Conservation (phyloP, 805 yeast species). For the Metschnikowia arizonensis region DNA sequence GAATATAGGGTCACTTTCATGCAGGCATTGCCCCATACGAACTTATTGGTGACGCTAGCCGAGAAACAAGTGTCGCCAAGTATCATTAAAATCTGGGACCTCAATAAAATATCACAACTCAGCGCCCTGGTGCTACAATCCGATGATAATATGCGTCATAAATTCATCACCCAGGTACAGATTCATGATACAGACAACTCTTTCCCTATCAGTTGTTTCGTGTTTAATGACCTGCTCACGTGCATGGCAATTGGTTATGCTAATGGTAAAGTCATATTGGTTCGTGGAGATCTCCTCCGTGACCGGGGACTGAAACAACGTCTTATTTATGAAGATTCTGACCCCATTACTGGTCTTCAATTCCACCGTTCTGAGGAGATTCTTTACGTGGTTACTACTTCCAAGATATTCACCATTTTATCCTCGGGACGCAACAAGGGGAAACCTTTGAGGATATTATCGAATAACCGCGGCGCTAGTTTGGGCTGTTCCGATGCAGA, state of each 20-base stretch:
- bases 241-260: slow-evolving; percentile 75
- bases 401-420: slow-evolving; percentile 62
- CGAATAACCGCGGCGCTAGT: slow-evolving; percentile 46
- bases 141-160: slow-evolving; percentile 22
- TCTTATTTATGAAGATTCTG: slow-evolving; percentile 64
- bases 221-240: slow-evolving; percentile 50
- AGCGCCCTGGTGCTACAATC: slow-evolving; percentile 13
- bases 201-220: slow-evolving; percentile 70
- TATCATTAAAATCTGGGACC: slow-evolving; percentile 67
- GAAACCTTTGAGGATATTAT: slow-evolving; percentile 47
- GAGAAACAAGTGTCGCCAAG: slow-evolving; percentile 71
- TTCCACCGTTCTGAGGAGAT: slow-evolving; percentile 49
- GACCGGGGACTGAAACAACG: slow-evolving; percentile 92
- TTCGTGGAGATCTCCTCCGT: slow-evolving; percentile 82
- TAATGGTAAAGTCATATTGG: slow-evolving; percentile 75
- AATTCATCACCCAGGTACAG: slow-evolving; percentile 57
- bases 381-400: slow-evolving; percentile 71
- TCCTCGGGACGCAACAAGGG: slow-evolving; percentile 80
- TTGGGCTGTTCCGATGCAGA: slow-evolving; percentile 47
- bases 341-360: slow-evolving; percentile 77
- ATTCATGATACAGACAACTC: slow-evolving; percentile 72
- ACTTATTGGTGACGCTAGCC: slow-evolving; percentile 64
- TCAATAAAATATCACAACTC: slow-evolving; percentile 45
- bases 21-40: slow-evolving; percentile 43
- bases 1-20: slow-evolving; percentile 64